Percentiles rank a stretch among this genome's conserved stretches.
Conservation (phyloP, 148 eudicot species). For the Amaranthus palmeri region DNA sequence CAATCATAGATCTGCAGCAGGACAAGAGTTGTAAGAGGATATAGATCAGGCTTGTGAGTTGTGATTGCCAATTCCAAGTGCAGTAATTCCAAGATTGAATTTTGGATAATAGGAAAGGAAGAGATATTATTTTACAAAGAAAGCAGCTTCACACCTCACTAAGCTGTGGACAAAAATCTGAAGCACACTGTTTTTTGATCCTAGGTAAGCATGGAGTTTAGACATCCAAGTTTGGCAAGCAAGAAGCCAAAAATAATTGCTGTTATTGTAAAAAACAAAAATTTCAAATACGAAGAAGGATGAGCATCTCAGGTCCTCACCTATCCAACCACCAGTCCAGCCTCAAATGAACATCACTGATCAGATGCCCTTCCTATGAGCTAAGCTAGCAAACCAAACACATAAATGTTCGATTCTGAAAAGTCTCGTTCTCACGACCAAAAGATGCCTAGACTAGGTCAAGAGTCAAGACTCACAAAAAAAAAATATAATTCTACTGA, state of each 20-base stretch:
- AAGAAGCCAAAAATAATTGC: background rate
- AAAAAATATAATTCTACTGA: too few species aligned
- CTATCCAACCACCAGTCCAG: background rate
- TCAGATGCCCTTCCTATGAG: background rate
- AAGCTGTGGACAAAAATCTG: background rate
- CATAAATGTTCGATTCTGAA: too few species aligned
- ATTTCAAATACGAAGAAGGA: background rate
- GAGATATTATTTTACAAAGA: background rate
- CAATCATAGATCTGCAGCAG: background rate
- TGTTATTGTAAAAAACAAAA: background rate
- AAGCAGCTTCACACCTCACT: background rate
- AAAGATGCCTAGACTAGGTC: too few species aligned
- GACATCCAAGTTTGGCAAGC: background rate
- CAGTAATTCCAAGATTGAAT: background rate
- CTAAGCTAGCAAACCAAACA: too few species aligned
- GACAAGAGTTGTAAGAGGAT: background rate
- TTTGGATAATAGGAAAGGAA: background rate
- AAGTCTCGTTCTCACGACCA: too few species aligned
- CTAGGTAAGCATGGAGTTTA: background rate
- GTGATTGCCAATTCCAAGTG: background rate
- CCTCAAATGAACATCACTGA: too few species aligned
- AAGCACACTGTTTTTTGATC: background rate
- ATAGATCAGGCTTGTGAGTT: background rate
- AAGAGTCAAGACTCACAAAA: too few species aligned
- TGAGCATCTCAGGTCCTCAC: background rate